Evolutionary conservation across 1,284 basidiomycete genomes (phyloP), one percentile per base, ranked within the genome.

Genomic region (Marasmius fiardii): DNA sequence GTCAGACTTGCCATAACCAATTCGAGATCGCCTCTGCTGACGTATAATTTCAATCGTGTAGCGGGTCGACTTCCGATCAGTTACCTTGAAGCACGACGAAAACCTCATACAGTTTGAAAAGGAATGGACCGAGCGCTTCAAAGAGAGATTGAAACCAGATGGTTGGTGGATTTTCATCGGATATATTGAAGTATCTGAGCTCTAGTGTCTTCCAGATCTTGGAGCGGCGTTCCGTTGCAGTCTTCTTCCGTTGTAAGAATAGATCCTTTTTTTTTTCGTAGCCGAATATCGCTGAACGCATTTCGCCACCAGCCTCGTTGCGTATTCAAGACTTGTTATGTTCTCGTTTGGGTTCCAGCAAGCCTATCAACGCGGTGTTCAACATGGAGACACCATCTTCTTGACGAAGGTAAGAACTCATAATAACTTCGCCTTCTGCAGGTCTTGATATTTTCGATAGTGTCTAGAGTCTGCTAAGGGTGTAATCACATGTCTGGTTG

Each of bases 331-430:
- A n/a, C 79, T 92, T 8, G 90, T 92, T 43, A 90, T 92, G 86
- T 90, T 82, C 65, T 92, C 90, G 0, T 92, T 92, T 62, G 90
- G 88, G 2, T 92, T 92, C 72, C 90, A 92, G 63, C 84, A 91
- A 61, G 88, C 89, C 0, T 90, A 83, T 67, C 80, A 85, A 60
- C 78, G 85, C 6, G 89, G 89, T 0, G 78, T 89, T 37, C 75
- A 83, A 58, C 68, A 75, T 1, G 77, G 77, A 1, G 88, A 90
- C 64, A 71, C 82, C 31, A 64, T 89, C 18, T 88, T 89, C 66
- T 82, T 91, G 59, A 80, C 76, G 50, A 88, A 84, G 76, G 89
- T 86, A 53, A n/a, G 67, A 57, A 43, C 10, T 35, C 37, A 26
- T 43, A 21, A 21, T 43, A 26, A 4, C 31, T 26, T 2, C 10